Conservation (phyloP, 129 eudicot genomes). For the Mikania micrantha region DNA sequence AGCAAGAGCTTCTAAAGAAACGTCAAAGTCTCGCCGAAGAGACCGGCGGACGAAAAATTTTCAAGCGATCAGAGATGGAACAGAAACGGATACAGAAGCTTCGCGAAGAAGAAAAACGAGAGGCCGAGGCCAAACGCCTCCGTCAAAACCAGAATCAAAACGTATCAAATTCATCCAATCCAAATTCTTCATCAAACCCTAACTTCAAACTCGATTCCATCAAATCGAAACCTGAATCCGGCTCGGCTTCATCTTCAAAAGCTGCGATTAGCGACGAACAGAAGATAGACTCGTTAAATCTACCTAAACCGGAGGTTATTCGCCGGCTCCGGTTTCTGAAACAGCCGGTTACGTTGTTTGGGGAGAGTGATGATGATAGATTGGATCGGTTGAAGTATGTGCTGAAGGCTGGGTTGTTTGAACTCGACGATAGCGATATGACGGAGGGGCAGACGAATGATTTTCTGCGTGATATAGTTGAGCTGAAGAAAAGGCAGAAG, state of each 20-base stretch:
- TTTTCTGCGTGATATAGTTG: conserved; percentile 76
- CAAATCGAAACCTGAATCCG: conserved; percentile 47
- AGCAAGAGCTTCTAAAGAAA: conserved; percentile 63
- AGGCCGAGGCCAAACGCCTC: conserved; percentile 60
- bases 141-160: conserved; percentile 37
- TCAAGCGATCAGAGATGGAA: conserved; percentile 94
- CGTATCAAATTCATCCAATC: conserved; percentile 10
- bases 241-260: conserved; percentile 38
- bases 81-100: conserved; percentile 67
- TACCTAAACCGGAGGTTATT: conserved; percentile 75
- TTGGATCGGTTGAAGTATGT: conserved; percentile 69
- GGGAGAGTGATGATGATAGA: conserved; percentile 72
- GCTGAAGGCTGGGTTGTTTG: conserved; percentile 74
- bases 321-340: conserved; percentile 76
- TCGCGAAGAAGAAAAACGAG: conserved; percentile 73
- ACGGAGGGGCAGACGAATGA: conserved; percentile 98
- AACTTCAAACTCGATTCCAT: conserved; percentile 34
- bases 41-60: conserved; percentile 55
- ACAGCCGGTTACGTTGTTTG: conserved; percentile 82
- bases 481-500: conserved; percentile 83
- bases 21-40: conserved; percentile 48
- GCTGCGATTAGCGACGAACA: conserved; percentile 48
- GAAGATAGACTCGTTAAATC: conserved; percentile 57
- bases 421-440: conserved; percentile 86
- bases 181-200: conserved; percentile 36